Evolutionary conservation across 768 basidiomycete species (phyloP), one percentile per base, ranked within the genome.

Genomic region (Pholiota conissans): DNA sequence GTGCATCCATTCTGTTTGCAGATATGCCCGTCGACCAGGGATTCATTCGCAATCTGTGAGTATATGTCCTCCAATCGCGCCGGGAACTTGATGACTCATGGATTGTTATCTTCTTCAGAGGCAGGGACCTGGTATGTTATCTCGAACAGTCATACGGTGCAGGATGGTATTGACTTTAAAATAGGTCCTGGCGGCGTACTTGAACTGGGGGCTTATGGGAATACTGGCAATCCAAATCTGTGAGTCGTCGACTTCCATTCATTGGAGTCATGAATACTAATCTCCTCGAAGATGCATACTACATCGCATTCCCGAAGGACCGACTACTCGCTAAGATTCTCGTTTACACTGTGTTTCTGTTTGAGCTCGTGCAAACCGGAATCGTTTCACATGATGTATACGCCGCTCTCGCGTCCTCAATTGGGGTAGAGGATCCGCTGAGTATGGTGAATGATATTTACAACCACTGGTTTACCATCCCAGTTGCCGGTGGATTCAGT

Each of bases 251-350:
- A 22, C 8, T 6, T n/a, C 7, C 24, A 13, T 5, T 35, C 6
- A 49, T 26, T 27, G n/a, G n/a, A 26, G 32, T 28, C 10, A 4
- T 20, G 8, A 30, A 18, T 34, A 20, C 7, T 6, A 37, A 40
- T 24, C 13, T 16, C 13, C 11, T 6, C 9, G 16, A 29, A 73
- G 72, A 69, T 48, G 60, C 63, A 14, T 74, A 71, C 55, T 69
- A 69, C 47, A 26, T 70, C 47, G 66, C 69, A 1, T 73, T 74
- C 47, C 73, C 73, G 8, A 61, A 59, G 8, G 73, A 74, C 60
- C 62, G 65, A 3, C 29, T 53, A 1, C 32, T 60, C 2, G 56
- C 62, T 22, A 72, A 72, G 57, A 20, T 39, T 18, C 52, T 72
- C 20, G 70, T 74, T 4, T 71, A 68, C 48, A 51, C 59, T 0